These are phyloP conservation scores for Tetracladium setigerum DNA, from an alignment of 495 filamentous ascomycete species.

Conservation along the genomic window DNA sequence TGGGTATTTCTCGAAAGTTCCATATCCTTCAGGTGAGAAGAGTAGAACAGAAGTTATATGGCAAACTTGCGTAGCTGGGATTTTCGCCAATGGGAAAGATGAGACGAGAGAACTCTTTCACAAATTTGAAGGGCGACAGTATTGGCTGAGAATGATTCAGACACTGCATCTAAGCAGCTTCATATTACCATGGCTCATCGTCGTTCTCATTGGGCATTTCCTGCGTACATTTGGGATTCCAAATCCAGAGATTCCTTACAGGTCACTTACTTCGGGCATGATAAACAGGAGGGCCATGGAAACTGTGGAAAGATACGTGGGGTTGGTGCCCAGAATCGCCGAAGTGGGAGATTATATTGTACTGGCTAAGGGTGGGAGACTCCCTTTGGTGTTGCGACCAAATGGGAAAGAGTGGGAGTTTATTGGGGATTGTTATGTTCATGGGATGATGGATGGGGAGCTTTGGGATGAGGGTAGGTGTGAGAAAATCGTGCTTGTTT, in stretches of 20 bases:
- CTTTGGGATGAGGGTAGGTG: not conserved
- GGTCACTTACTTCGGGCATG: not conserved
- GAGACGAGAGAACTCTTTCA: not conserved
- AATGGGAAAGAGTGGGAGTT: not conserved
- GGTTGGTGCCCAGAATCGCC: not conserved
- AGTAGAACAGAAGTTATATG: not conserved
- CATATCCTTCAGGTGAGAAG: not conserved
- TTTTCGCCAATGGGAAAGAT: not conserved
- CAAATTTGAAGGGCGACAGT: not conserved
- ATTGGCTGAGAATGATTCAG: not conserved
- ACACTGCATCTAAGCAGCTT: not conserved
- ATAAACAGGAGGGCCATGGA: not conserved
- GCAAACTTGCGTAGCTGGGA: not conserved
- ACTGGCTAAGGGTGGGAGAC: not conserved
- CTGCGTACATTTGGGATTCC: not conserved
- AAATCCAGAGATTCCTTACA: constrained; percentile 1
- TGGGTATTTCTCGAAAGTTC: no score
- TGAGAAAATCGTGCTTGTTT: not conserved
- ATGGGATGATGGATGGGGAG: constrained; percentile 5
- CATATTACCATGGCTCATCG: not conserved
- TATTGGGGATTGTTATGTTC: constrained; percentile 5
- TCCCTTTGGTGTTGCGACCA: not conserved
- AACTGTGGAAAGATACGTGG: constrained; percentile 1
- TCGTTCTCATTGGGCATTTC: not conserved
- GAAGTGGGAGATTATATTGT: constrained; percentile 2